These are phyloP conservation scores for Pyrenula aspistea DNA, from an alignment of 495 filamentous ascomycete genomes.

Conservation along the genomic window DNA sequence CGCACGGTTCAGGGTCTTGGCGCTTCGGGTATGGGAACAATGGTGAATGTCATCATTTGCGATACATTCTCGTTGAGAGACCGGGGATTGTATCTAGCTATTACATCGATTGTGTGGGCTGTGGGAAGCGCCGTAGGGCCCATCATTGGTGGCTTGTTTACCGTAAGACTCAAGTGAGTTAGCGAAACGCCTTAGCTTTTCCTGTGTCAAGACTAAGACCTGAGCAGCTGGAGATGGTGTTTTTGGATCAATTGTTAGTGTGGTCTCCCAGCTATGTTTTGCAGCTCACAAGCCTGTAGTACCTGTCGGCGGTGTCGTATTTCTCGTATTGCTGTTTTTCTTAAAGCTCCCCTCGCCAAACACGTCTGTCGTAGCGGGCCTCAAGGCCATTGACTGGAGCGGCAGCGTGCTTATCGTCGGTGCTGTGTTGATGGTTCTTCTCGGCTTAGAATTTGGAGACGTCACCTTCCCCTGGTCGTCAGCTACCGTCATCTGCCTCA, in stretches of 20 bases:
- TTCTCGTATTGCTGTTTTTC: conserved; percentile 49
- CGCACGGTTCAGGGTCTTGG: conserved; percentile 57
- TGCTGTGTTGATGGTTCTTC: conserved; percentile 57
- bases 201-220: background rate
- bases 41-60: conserved; percentile 57
- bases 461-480: conserved; percentile 53
- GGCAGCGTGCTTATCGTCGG: conserved; percentile 50
- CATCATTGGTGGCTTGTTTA: conserved; percentile 53
- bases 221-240: conserved; percentile 6
- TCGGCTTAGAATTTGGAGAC: conserved; percentile 60
- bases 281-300: conserved; percentile 17
- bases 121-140: conserved; percentile 50
- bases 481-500: conserved; percentile 53
- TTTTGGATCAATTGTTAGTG: conserved; percentile 14
- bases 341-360: conserved; percentile 60
- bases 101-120: conserved; percentile 49
- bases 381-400: conserved; percentile 62
- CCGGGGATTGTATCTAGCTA: conserved; percentile 32
- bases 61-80: conserved; percentile 51
- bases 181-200: conserved; percentile 20
- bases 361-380: conserved; percentile 50
- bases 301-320: conserved; percentile 51
- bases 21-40: conserved; percentile 55
- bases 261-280: background rate
- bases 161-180: conserved; percentile 26